Percentiles rank a stretch among this genome's conserved stretches.
Conservation (phyloP, 768 basidiomycete species). For the Rhodotorula graminis region DNA sequence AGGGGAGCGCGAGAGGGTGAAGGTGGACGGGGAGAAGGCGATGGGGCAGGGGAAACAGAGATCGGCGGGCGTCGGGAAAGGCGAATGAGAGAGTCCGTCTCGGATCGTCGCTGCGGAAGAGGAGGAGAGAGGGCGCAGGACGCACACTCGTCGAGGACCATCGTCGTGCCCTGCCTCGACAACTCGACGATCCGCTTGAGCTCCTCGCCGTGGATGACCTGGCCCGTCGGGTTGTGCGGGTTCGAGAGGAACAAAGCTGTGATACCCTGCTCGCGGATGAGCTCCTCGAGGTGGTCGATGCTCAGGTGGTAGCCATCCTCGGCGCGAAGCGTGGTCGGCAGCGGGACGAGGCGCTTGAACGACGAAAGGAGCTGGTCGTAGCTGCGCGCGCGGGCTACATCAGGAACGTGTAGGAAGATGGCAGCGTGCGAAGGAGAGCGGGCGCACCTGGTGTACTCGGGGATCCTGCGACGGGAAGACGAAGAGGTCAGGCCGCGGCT, state of each 20-base stretch:
- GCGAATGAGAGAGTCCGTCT: too few relatives aligned
- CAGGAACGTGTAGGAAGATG: not conserved
- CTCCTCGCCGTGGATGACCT: constrained; percentile 61
- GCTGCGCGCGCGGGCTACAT: constrained; percentile 12
- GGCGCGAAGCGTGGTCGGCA: constrained; percentile 36
- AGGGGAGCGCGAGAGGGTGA: too few relatives aligned
- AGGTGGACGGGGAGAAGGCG: too few relatives aligned
- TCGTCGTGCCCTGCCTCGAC: constrained; percentile 67
- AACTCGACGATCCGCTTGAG: constrained; percentile 72
- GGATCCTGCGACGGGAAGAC: constrained; percentile 50
- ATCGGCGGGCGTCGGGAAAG: too few relatives aligned
- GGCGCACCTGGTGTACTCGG: constrained; percentile 81
- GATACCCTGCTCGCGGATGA: constrained; percentile 32
- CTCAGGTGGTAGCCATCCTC: constrained; percentile 46
- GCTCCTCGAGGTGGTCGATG: constrained; percentile 61
- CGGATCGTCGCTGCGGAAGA: too few relatives aligned
- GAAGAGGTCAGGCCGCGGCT: not conserved
- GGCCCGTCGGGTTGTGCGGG: constrained; percentile 80
- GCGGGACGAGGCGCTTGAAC: constrained; percentile 39
- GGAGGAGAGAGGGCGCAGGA: too few relatives aligned
- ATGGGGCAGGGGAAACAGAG: too few relatives aligned
- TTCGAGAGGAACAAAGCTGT: constrained; percentile 60
- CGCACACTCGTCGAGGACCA: constrained; percentile 46
- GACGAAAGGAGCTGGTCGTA: constrained; percentile 39
- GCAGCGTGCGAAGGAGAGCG: not conserved